Percentiles rank a stretch among this genome's conserved stretches.
Evolutionary conservation across 139 green algal species (phyloP).

Genomic region (Chlorella vulgaris): DNA sequence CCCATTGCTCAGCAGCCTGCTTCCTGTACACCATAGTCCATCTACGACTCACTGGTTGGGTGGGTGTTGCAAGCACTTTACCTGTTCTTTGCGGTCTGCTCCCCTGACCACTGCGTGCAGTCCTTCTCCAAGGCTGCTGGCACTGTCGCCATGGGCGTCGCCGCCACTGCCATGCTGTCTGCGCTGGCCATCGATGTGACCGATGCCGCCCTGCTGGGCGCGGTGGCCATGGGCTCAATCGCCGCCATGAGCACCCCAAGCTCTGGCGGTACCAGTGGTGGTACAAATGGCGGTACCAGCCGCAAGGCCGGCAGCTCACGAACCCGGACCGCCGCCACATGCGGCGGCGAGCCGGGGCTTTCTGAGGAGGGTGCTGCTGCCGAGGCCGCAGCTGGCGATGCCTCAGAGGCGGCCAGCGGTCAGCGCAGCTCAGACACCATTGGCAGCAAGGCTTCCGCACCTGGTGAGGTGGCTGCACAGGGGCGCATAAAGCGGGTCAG

Average conservation of each 20-base stretch:
- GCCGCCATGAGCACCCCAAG: constrained; percentile 11
- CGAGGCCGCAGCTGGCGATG: neutral
- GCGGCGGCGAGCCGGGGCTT: too few relatives aligned
- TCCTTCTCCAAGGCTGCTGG: neutral
- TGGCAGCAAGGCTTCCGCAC: constrained; percentile 9
- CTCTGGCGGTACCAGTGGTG: neutral
- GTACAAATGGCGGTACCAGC: neutral
- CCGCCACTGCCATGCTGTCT: constrained; percentile 3
- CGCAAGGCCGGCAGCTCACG: too few relatives aligned
- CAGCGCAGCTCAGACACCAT: neutral
- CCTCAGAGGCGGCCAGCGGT: neutral
- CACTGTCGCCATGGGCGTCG: constrained; percentile 23
- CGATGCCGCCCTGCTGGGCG: constrained; percentile 25
- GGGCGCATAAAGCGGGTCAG: neutral
- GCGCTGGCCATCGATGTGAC: constrained; percentile 8
- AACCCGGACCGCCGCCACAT: neutral
- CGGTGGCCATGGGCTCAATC: neutral
- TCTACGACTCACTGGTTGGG: too few relatives aligned
- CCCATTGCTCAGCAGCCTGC: too few relatives aligned
- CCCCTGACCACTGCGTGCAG: too few relatives aligned
- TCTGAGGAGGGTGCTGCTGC: neutral
- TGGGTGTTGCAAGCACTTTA: too few relatives aligned
- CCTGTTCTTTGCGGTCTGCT: too few relatives aligned
- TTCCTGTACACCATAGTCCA: too few relatives aligned
- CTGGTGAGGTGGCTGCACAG: neutral